These are phyloP conservation scores for Grosmannia clavigera DNA, from an alignment of 2,329 filamentous ascomycete genomes.

Conservation along the genomic window DNA sequence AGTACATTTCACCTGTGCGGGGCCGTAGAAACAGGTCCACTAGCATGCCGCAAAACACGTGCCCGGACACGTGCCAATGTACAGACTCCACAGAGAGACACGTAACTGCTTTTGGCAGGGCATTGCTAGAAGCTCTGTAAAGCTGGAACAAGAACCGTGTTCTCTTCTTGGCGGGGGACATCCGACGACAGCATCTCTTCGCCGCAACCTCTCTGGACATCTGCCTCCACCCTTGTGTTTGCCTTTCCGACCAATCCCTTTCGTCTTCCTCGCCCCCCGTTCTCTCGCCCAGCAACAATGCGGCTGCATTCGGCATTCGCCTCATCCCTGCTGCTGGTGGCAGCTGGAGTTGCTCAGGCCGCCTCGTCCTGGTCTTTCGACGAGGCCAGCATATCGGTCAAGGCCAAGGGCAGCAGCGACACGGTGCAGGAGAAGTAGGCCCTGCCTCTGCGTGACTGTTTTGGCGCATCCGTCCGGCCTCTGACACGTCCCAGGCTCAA, in stretches of 20 bases:
- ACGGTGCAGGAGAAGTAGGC: constrained; percentile 51
- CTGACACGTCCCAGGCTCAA: constrained; percentile 35
- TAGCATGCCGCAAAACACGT: background rate
- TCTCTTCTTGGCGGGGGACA: constrained; percentile 7
- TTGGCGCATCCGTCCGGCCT: no score
- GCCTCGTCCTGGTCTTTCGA: constrained; percentile 59
- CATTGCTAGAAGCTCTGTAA: background rate
- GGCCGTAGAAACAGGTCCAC: no score
- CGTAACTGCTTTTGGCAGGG: constrained; percentile 10
- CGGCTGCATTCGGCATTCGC: constrained; percentile 26
- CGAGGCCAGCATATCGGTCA: constrained; percentile 56
- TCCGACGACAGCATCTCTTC: background rate
- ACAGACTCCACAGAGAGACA: constrained; percentile 11
- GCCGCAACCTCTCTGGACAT: background rate
- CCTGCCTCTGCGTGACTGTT: constrained; percentile 7
- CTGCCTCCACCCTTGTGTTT: background rate
- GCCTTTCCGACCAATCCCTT: background rate
- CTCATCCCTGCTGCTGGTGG: constrained; percentile 31
- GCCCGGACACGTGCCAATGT: constrained; percentile 1
- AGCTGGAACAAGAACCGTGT: constrained; percentile 5
- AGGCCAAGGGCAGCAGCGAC: constrained; percentile 50
- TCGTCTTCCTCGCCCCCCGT: background rate
- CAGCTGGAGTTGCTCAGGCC: constrained; percentile 37
- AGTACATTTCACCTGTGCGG: no score
- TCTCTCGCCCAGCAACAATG: constrained; percentile 18